A percentile compares a stretch with the other conserved stretches of the same genome.
phyloP scores from a whole-genome alignment of 768 basidiomycete genomes.

The Tremella yokohamensis region DNA sequence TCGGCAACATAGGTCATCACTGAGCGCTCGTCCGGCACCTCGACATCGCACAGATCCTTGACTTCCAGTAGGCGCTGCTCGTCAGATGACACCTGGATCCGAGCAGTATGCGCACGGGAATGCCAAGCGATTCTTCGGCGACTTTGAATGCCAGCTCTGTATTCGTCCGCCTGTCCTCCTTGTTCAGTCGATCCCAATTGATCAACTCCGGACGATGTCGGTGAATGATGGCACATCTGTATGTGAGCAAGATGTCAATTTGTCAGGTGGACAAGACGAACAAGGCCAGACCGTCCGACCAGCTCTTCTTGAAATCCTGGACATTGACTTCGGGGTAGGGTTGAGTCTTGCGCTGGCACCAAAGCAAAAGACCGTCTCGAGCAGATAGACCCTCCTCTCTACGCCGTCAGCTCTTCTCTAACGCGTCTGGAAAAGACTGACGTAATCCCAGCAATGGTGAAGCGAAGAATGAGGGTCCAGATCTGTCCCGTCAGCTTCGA shows the following conservation, averaged over 20 bases:
- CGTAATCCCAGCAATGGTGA: conserved; percentile 98
- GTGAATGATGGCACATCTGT: conserved; percentile 93
- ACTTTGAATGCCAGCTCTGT: conserved; percentile 81
- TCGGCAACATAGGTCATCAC: conserved; percentile 98
- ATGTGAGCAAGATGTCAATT: not conserved
- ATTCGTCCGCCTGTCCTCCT: conserved; percentile 76
- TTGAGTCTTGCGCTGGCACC: conserved; percentile 96
- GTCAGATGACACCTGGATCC: not conserved
- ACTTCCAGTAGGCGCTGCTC: conserved; percentile 89
- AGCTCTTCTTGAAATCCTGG: conserved; percentile 86
- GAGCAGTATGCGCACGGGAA: conserved; percentile 64
- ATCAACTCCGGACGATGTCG: conserved; percentile 93
- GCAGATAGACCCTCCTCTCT: conserved; percentile 99
- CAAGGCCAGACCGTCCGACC: conserved; percentile 94
- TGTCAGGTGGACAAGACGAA: conserved; percentile 56
- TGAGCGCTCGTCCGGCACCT: conserved; percentile 88
- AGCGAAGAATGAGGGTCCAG: conserved; percentile 94
- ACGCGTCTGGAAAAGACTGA: conserved; percentile 51
- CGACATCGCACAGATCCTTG: conserved; percentile 82
- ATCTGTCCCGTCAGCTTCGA: conserved; percentile 56
- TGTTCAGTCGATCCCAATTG: conserved; percentile 81
- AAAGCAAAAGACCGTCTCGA: conserved; percentile 91
- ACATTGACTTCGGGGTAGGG: conserved; percentile 85
- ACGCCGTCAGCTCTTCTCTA: conserved; percentile 13
- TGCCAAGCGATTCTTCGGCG: conserved; percentile 81